These are phyloP conservation scores for Jackrogersella minutella DNA, from an alignment of 495 filamentous ascomycete species.

Conservation along the genomic window DNA sequence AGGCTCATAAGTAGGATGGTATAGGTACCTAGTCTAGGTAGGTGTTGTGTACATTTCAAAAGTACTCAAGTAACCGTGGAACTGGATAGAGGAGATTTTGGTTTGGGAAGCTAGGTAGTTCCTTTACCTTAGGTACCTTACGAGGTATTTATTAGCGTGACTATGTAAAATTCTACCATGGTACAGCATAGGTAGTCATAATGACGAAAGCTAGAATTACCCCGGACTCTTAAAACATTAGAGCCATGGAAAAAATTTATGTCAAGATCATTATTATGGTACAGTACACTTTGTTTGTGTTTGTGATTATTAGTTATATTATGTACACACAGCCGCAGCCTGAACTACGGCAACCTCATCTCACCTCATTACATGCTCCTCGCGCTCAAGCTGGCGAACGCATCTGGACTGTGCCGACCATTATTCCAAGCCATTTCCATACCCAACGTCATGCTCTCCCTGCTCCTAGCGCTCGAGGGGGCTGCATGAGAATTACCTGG, in stretches of 20 bases:
- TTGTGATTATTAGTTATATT: constrained; percentile 26
- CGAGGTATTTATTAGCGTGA: no score
- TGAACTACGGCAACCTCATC: not conserved
- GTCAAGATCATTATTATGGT: constrained; percentile 33
- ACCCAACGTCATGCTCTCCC: constrained; percentile 87
- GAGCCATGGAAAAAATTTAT: no score
- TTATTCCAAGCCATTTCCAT: constrained; percentile 70
- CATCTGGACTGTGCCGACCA: constrained; percentile 93
- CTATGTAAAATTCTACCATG: no score
- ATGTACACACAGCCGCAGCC: constrained; percentile 13
- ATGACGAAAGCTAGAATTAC: no score
- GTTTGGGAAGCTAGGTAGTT: no score
- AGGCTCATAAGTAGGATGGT: constrained; percentile 37
- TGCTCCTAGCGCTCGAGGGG: constrained; percentile 62
- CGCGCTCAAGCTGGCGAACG: constrained; percentile 93
- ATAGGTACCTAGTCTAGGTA: not conserved
- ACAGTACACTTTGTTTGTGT: constrained; percentile 36
- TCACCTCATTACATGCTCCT: constrained; percentile 40
- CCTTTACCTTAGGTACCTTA: no score
- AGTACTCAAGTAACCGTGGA: no score
- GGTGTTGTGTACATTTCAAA: not conserved
- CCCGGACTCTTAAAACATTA: no score
- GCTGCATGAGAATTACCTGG: constrained; percentile 55
- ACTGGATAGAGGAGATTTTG: no score
- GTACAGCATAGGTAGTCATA: no score